Percentiles rank a stretch among this genome's conserved stretches.
phyloP scores from a whole-genome alignment of 2,329 filamentous ascomycete genomes.

The Ustulina deusta region DNA sequence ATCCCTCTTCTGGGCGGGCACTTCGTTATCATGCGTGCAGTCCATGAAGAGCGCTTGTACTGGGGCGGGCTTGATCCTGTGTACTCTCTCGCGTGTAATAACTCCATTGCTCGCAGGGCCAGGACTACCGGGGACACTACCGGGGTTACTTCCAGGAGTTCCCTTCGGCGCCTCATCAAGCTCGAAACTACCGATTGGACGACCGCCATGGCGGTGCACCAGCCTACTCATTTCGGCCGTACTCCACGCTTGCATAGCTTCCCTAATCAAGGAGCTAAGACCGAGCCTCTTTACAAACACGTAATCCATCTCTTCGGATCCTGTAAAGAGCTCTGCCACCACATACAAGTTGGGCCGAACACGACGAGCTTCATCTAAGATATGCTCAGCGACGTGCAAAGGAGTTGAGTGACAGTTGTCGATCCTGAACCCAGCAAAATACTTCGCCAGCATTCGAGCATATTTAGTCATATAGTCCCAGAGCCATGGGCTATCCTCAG shows the following conservation, averaged over 20 bases:
- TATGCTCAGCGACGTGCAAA: conserved; percentile 91
- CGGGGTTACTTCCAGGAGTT: conserved; percentile 50
- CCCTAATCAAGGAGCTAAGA: conserved; percentile 89
- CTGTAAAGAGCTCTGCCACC: conserved; percentile 94
- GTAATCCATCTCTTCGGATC: conserved; percentile 95
- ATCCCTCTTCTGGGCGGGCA: conserved; percentile 93
- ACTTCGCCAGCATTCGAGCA: conserved; percentile 90
- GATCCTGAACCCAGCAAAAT: conserved; percentile 94
- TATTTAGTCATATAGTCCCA: conserved; percentile 98
- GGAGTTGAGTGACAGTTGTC: conserved; percentile 99
- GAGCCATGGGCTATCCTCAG: conserved; percentile 88
- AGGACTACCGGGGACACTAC: conserved; percentile 51
- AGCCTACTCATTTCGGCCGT: conserved; percentile 92
- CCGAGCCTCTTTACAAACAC: conserved; percentile 94
- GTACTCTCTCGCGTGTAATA: conserved; percentile 73
- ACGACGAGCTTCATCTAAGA: conserved; percentile 91
- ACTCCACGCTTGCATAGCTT: conserved; percentile 99
- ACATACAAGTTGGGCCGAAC: conserved; percentile 90
- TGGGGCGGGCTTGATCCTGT: conserved; percentile 85
- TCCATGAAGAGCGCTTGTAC: conserved; percentile 98
- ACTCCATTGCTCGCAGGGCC: conserved; percentile 49
- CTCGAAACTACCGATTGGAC: conserved; percentile 97
- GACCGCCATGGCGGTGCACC: conserved; percentile 91
- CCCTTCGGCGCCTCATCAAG: conserved; percentile 83
- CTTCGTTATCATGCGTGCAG: conserved; percentile 98